phyloP scores from a whole-genome alignment of 2,329 filamentous ascomycete genomes.

The Trichophyton benhamiae region DNA sequence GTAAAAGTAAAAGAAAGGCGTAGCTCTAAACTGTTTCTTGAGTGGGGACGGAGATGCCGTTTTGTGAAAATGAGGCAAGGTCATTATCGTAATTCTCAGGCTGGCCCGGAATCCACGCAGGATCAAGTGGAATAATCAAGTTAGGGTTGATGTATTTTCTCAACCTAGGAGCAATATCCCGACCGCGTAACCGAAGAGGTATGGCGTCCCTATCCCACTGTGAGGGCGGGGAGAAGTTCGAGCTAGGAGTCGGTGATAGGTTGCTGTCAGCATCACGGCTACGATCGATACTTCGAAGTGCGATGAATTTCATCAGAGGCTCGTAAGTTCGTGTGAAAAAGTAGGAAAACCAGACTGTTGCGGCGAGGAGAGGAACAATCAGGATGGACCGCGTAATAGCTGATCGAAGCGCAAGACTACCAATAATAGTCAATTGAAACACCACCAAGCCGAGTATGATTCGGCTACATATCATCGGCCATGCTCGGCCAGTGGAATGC shows the following conservation, averaged over 20 bases:
- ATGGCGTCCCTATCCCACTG: slow-evolving; percentile 34
- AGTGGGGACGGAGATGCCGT: neutral
- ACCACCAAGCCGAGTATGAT: slow-evolving; percentile 74
- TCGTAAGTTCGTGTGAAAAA: slow-evolving; percentile 71
- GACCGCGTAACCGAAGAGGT: slow-evolving; percentile 29
- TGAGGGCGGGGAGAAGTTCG: slow-evolving; percentile 30
- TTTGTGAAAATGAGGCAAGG: neutral
- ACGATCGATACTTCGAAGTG: slow-evolving; percentile 67
- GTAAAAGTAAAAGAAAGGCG: neutral
- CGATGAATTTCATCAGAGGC: slow-evolving; percentile 84
- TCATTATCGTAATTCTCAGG: neutral
- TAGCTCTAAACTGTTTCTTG: neutral
- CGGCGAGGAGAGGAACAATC: slow-evolving; percentile 62
- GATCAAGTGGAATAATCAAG: slow-evolving; percentile 32
- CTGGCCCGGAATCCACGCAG: slow-evolving; percentile 32
- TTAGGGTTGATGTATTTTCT: slow-evolving; percentile 39
- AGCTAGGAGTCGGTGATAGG: slow-evolving; percentile 26
- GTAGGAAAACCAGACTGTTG: slow-evolving; percentile 80
- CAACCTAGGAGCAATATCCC: slow-evolving; percentile 28
- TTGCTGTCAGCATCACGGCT: slow-evolving; percentile 30
- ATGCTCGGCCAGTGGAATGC: slow-evolving; percentile 83
- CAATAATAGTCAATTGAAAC: slow-evolving; percentile 84
- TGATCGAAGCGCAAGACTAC: slow-evolving; percentile 61
- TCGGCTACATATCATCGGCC: slow-evolving; percentile 93
- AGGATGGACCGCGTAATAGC: slow-evolving; percentile 62